Percentiles rank a stretch among this genome's conserved stretches.
Conservation (phyloP, 192 early-diverging fungal species). For the Radiomyces spectabilis region DNA sequence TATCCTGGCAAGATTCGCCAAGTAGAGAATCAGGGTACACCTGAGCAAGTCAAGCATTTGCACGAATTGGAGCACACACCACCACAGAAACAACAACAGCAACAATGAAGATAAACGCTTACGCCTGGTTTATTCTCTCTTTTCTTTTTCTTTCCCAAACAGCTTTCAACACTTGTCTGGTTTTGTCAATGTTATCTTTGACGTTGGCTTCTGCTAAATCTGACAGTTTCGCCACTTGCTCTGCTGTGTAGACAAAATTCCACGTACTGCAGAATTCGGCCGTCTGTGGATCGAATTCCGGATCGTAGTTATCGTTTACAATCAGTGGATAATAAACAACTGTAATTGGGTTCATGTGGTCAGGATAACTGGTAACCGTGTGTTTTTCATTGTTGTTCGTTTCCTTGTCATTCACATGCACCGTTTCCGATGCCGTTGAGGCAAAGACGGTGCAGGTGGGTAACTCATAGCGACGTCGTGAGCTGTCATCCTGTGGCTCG, state of each 20-base stretch:
- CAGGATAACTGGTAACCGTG: conserved; percentile 14
- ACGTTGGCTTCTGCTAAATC: conserved; percentile 48
- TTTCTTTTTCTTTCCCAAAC: conserved; percentile 42
- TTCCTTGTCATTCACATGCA: neutral
- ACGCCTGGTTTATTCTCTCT: neutral
- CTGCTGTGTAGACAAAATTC: conserved; percentile 57
- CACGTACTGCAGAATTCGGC: conserved; percentile 57
- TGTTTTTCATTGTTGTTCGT: neutral
- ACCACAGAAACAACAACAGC: neutral
- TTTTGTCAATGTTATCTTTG: conserved; percentile 37
- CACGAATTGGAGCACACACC: conserved; percentile 10
- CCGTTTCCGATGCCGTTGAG: conserved; percentile 22
- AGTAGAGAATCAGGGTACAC: conserved; percentile 14
- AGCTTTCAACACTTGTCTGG: conserved; percentile 30
- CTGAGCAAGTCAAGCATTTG: conserved; percentile 6
- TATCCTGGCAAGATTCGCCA: conserved; percentile 16
- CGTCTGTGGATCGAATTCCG: conserved; percentile 53
- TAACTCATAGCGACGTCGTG: too few species aligned
- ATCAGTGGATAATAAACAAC: conserved; percentile 61
- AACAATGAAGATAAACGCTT: neutral
- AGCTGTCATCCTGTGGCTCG: too few species aligned
- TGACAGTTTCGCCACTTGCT: conserved; percentile 52
- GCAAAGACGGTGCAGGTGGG: conserved; percentile 41
- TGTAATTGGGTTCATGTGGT: conserved; percentile 25
- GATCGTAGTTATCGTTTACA: conserved; percentile 37